phyloP scores from a whole-genome alignment of 768 basidiomycete genomes.

The Mycena floridula region DNA sequence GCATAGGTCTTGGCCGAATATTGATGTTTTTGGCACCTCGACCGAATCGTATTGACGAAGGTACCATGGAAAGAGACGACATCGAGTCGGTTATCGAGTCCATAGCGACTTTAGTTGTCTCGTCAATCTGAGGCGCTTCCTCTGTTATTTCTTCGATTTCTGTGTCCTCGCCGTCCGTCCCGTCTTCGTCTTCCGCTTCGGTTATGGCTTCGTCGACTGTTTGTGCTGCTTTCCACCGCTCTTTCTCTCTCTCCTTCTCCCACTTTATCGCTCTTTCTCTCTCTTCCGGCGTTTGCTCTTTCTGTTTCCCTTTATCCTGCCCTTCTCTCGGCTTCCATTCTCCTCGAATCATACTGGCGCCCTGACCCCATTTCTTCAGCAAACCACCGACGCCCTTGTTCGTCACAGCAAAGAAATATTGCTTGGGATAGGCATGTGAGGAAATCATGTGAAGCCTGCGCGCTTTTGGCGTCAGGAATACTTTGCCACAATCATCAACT shows the following conservation, averaged over 20 bases:
- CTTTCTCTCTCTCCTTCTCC: slow-evolving; percentile 11
- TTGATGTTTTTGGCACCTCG: slow-evolving; percentile 37
- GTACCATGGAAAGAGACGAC: slow-evolving; percentile 30
- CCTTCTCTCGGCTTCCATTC: slow-evolving; percentile 55
- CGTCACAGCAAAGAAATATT: slow-evolving; percentile 88
- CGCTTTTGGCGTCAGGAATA: slow-evolving; percentile 68
- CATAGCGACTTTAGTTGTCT: slow-evolving; percentile 1
- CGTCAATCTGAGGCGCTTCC: neutral
- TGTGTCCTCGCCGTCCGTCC: slow-evolving; percentile 15
- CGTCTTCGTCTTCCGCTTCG: slow-evolving; percentile 15
- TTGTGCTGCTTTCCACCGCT: slow-evolving; percentile 8
- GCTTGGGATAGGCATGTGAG: slow-evolving; percentile 77
- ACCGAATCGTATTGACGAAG: slow-evolving; percentile 44
- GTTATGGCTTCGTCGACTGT: slow-evolving; percentile 17
- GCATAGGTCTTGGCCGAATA: slow-evolving; percentile 1
- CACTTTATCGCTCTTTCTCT: slow-evolving; percentile 14
- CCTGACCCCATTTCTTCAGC: slow-evolving; percentile 76
- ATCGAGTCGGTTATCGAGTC: slow-evolving; percentile 6
- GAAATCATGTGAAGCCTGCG: slow-evolving; percentile 79
- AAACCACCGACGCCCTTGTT: slow-evolving; percentile 86
- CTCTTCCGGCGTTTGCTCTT: no score
- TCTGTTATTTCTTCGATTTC: slow-evolving; percentile 7
- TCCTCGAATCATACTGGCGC: slow-evolving; percentile 70
- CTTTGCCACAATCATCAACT: slow-evolving; percentile 41
- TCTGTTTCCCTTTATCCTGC: slow-evolving; percentile 16